Evolutionary conservation across 2,329 filamentous ascomycete species (phyloP), one percentile per base, ranked within the genome.

Genomic region (Coniella lustricola): DNA sequence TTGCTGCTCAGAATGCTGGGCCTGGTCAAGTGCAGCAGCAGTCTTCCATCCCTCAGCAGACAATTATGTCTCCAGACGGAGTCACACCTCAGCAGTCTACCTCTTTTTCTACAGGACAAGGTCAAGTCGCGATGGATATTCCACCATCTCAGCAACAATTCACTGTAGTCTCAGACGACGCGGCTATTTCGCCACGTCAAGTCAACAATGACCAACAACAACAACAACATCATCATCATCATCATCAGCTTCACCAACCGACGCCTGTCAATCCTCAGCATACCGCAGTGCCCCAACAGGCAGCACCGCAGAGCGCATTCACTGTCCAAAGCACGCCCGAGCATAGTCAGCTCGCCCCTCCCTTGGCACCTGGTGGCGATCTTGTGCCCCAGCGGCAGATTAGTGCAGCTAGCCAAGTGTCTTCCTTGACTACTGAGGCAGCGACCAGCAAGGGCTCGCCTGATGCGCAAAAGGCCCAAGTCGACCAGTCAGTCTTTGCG

Each of bases 381-480:
- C 50, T 58, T 8, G 42, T 55, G 10, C 57, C 58, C 3, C 55
- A 58, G 44, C 57, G 59, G 8, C 59, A 62, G 37, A 39, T 48
- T 31, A 62, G 59, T 41, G 59, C 54, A 4, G 56, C 57, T 5
- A 62, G 60, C 53, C 57, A 60, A 41, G 52, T 57, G 9, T 61
- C 59, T 3, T 52, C 58, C n/a, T 41, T 59, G 44, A 50, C 51
- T n/a, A 50, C 51, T 31, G 48, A 46, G 16, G 48, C 44, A 4
- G 35, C 51, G 8, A 48, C 44, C 3, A 45, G 37, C 20, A 49
- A 53, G 16, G 51, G 40, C 13, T 49, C 44, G 3, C 43, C 48
- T 3, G 38, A 49, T 3, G 17, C 44, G 7, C 44, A 53, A 20
- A 47, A 36, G 12, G 45, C 33, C 12, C 48, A 50, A 17, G 43